Evolutionary conservation across 495 filamentous ascomycete genomes (phyloP), one percentile per base, ranked within the genome.

Genomic region (Rusavskia elegans): DNA sequence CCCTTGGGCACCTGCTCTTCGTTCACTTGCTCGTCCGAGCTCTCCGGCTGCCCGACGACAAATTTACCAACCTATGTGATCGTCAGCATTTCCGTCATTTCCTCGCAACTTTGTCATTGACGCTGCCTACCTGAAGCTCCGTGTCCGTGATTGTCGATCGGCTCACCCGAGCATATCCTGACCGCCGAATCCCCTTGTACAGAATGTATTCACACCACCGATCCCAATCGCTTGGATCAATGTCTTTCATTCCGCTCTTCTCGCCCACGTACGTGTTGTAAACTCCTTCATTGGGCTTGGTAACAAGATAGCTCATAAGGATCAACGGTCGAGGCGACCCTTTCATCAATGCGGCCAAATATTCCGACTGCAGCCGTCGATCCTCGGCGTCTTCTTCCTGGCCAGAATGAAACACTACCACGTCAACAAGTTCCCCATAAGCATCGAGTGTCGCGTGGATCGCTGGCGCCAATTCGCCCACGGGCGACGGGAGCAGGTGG

Each of bases 141-240:
- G 92, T 99, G 65, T 99, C 92, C 23, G 92, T 99, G 60, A 99
- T 95, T 0, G 85, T 93, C 55, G 81, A 79, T 59, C 92, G 70
- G 54, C 84, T 90, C 36, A 98, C 81, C 57, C 92, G 75, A 14
- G 92, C 92, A 63, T 97, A 98, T 8, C 88, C 93, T 3, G 83
- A 82, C 56, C 89, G 74, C 64, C 81, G 84, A 49, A 99, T 65
- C 11, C 82, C 83, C 71, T 96, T 95, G 72, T 85, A 99, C 49
- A 99, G 72, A 56, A 99, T 92, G 62, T 99, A 99, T 71, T 99
- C 92, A 69, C 93, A 99, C 93, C 93, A 99, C 52, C 93, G 71
- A 67, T 98, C 92, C 88, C 87, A 95, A 62, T 99, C 93, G 14
- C 73, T 83, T 9, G 81, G 77, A 59, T 99, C 93, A 49, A 99